Evolutionary conservation across 2,329 filamentous ascomycete species (phyloP).

Genomic region (Nannizziopsis barbatae): DNA sequence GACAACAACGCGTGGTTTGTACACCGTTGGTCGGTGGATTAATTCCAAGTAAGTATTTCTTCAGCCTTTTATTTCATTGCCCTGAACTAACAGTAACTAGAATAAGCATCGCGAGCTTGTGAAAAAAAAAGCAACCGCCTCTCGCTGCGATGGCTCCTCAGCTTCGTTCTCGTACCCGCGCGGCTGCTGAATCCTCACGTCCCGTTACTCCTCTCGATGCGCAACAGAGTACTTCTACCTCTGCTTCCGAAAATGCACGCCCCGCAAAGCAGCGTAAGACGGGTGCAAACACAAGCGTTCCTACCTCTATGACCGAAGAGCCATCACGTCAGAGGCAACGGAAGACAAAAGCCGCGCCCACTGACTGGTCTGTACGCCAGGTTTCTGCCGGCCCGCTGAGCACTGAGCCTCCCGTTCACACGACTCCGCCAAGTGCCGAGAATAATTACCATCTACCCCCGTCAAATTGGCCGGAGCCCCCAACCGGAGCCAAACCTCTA

Average conservation of each 20-base stretch:
- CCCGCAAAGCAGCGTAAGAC: conserved; percentile 27
- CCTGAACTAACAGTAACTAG: conserved; percentile 20
- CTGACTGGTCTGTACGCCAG: background rate
- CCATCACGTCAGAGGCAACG: conserved; percentile 13
- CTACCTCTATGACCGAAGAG: conserved; percentile 13
- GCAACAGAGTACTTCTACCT: conserved; percentile 18
- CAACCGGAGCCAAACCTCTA: background rate
- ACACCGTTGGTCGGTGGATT: conserved; percentile 21
- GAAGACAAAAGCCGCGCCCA: conserved; percentile 9
- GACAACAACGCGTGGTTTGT: conserved; percentile 25
- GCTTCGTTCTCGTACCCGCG: conserved; percentile 27
- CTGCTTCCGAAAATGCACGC: conserved; percentile 23
- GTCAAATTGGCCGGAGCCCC: conserved; percentile 1
- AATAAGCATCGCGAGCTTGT: conserved; percentile 17
- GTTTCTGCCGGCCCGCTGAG: too few relatives aligned
- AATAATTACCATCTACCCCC: too few relatives aligned
- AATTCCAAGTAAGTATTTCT: conserved; percentile 19
- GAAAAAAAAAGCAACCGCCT: background rate
- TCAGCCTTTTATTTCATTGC: conserved; percentile 5
- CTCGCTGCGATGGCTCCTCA: conserved; percentile 25
- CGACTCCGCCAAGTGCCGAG: too few relatives aligned
- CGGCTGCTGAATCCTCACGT: conserved; percentile 22
- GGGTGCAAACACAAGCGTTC: conserved; percentile 14
- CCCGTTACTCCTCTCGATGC: conserved; percentile 24
- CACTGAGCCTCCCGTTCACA: too few relatives aligned